Percentiles rank a stretch among this genome's conserved stretches.
phyloP scores from a whole-genome alignment of 108 stramenopile genomes.

The Cyclotella cryptica region DNA sequence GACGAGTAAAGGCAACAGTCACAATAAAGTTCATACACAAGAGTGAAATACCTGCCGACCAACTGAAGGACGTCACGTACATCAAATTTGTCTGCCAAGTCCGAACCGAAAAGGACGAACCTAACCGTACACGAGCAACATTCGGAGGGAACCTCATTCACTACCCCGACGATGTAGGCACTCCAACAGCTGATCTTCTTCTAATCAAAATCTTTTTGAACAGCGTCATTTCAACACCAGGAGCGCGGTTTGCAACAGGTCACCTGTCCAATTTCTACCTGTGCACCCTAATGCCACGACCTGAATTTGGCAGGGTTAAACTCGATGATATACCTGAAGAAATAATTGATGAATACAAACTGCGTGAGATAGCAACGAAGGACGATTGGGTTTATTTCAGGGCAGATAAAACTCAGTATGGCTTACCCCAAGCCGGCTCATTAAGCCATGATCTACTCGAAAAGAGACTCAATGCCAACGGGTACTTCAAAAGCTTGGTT shows the following conservation, averaged over 20 bases:
- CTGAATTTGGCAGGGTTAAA: conserved; percentile 55
- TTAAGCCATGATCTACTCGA: conserved; percentile 45
- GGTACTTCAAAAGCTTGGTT: conserved; percentile 27
- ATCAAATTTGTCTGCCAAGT: conserved; percentile 13
- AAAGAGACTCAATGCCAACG: conserved; percentile 20
- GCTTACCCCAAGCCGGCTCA: conserved; percentile 31
- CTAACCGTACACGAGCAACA: neutral
- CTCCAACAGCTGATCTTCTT: conserved; percentile 43
- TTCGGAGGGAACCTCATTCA: conserved; percentile 43
- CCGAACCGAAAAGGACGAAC: neutral
- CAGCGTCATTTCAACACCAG: conserved; percentile 45
- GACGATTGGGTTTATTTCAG: conserved; percentile 21
- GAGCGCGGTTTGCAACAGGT: conserved; percentile 45
- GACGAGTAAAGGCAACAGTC: conserved; percentile 24
- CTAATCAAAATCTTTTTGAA: conserved; percentile 42
- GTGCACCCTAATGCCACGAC: conserved; percentile 37
- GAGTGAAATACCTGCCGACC: conserved; percentile 31
- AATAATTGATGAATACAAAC: conserved; percentile 47
- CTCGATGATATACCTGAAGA: conserved; percentile 34
- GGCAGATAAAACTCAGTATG: conserved; percentile 3
- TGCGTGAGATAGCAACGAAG: conserved; percentile 5
- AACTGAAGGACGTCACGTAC: conserved; percentile 26
- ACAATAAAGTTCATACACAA: conserved; percentile 47
- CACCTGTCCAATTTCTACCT: conserved; percentile 61
- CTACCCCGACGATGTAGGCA: conserved; percentile 26